Evolutionary conservation across 2,329 filamentous ascomycete genomes (phyloP), one percentile per base, ranked within the genome.

Genomic region (Chaetothyriales sp.): DNA sequence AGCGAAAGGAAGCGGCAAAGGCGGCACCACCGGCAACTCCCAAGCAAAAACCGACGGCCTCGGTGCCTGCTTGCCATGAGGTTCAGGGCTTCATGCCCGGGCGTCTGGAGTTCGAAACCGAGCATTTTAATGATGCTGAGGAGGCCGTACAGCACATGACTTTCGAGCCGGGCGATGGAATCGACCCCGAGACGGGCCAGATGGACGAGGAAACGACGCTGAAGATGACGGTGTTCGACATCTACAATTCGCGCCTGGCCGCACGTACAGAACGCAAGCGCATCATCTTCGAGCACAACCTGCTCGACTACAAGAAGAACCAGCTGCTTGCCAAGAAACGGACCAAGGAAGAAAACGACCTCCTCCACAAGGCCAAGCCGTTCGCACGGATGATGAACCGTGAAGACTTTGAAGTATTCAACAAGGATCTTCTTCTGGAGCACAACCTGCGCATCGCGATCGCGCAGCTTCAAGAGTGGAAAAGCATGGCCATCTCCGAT

Each of bases 71-170:
- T 32, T 98, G 92, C 66, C 92, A 98, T 71, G 92, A 98, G 68
- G 92, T 98, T 39, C 88, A 95, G 67, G 92, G 92, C 2, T 98
- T 94, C 66, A 98, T 98, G 92, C 92, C 92, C 2, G 92, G 92
- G 44, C 87, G 92, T 43, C 69, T 98, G 57, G 92, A 98, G 63
- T 98, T 98, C 57, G 92, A 98, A 73, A 95, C 86, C 0, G 92
- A 98, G 62, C 92, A 95, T 64, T 86, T 90, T 62, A 98, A 98
- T 62, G 92, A 98, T 62, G 92, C 92, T 0, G 92, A 98, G 70
- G 93, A 96, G 68, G 90, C 90, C 0, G 92, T 98, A 1, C 92
- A 98, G 65, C 82, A 94, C 56, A 96, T 98, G 89, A 85, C 93
- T 57, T 98, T 98, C 62, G 90, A 96, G 51, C 90, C 92, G 0